Base-by-base conservation (phyloP, 805 yeast species). In the Metschnikowia matae region DNA sequence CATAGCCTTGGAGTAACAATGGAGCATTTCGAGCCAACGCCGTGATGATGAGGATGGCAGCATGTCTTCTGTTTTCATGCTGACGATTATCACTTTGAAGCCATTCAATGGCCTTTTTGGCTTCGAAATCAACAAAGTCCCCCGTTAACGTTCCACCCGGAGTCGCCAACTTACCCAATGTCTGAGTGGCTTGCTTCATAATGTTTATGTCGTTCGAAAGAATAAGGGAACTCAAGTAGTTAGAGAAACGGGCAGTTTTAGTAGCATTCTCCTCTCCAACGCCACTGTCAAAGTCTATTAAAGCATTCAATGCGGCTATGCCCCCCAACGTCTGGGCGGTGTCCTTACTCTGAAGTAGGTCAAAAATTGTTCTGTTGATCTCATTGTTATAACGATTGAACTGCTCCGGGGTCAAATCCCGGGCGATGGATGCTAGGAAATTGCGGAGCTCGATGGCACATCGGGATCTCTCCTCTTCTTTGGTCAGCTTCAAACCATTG, bases 61-160 rank as follows among this genome's bases (percentile, higher is more conserved):
- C 97, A 63, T 92, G 97, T 55, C 94, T 82, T 60, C 95, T 80
- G 41, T 80, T 79, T 59, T 89, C 96, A 50, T 71, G 70, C 60
- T 86, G 89, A 56, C 89, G 84, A 51, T 64, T 69, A 54, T 90
- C 96, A n/a, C 85, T 78, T 33, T 89, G 87, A 21, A 92, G 77
- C 92, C 97, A 86, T 66, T 94, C 99, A 46, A 92, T 76, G 37
- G 96, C 89, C 44, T 87, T 78, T 62, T 86, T 88, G 7, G 94
- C 94, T 65, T 92, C 97, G 59, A 82, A 87, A 54, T 92, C 97
- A 26, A 94, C 97, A 65, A 92, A 86, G 46, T 90, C 97, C 0
- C 95, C 90, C 0, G 96, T 89, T 48, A 90, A 69, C 1, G 95
- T 83, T 0, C 96, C 94, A 26, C 96, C 96, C 0, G 96, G 92